Conservation (phyloP, 169 alveolate species). For the Toxoplasma gondii region DNA sequence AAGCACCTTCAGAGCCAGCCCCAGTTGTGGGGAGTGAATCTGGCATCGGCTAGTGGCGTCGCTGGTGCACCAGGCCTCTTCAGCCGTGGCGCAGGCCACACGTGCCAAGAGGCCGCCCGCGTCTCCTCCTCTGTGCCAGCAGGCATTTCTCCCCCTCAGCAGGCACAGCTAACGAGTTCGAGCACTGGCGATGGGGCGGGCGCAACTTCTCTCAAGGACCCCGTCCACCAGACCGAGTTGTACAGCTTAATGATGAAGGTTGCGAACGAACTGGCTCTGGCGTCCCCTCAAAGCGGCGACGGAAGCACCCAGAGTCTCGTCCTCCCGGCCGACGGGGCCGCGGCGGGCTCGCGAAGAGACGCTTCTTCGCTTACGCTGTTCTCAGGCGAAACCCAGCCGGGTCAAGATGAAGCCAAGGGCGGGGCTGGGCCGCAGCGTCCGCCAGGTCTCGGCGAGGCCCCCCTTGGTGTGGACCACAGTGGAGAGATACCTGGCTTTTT, state of each 20-base stretch:
- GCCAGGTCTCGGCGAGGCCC: too few relatives aligned
- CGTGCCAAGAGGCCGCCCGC: background rate
- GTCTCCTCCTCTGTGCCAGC: background rate
- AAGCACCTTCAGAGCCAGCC: background rate
- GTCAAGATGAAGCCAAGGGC: too few relatives aligned
- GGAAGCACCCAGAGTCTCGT: background rate
- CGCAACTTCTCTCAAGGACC: background rate
- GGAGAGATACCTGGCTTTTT: background rate
- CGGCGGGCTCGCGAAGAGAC: background rate
- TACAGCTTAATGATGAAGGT: background rate
- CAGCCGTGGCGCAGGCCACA: background rate
- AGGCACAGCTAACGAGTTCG: background rate
- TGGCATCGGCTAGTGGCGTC: background rate
- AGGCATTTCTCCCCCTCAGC: background rate
- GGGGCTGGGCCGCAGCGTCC: too few relatives aligned
- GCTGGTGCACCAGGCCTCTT: background rate
- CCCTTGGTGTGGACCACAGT: background rate
- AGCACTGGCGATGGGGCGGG: background rate
- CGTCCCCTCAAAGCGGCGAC: background rate
- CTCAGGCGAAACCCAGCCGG: too few relatives aligned
- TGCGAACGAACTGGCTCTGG: slow-evolving; percentile 2
- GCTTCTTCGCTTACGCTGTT: background rate
- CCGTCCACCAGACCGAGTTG: background rate
- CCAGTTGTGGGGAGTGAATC: background rate
- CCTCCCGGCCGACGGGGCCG: background rate